phyloP scores from a whole-genome alignment of 176 grass and related monocot genomes.

The Carex scoparia region DNA sequence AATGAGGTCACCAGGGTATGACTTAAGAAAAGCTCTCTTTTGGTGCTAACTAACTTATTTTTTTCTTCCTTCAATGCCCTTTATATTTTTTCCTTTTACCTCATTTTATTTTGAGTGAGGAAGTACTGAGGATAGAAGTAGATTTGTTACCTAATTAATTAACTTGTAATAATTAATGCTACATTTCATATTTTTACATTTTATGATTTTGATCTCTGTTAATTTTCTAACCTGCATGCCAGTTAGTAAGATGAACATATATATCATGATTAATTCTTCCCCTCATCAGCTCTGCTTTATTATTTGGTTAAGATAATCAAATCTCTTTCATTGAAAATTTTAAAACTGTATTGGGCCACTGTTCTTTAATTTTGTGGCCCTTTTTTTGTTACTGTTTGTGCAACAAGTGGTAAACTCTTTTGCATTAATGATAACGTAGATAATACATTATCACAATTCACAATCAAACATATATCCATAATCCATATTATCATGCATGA shows the following conservation, averaged over 20 bases:
- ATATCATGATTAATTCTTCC: neutral
- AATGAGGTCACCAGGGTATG: neutral
- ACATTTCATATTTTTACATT: neutral
- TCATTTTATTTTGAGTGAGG: neutral
- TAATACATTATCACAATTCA: neutral
- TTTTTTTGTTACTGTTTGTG: neutral
- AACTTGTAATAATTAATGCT: conserved; percentile 17
- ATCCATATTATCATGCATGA: neutral
- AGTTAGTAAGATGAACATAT: conserved; percentile 5
- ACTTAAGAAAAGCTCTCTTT: neutral
- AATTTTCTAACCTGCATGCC: neutral
- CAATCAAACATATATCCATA: neutral
- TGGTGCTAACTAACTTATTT: neutral
- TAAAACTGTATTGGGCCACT: neutral
- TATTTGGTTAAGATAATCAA: neutral
- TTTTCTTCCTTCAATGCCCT: neutral
- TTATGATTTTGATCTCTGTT: neutral
- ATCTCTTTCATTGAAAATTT: neutral
- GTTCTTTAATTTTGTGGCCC: neutral
- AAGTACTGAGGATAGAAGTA: neutral
- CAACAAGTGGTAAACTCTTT: neutral
- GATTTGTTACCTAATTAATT: conserved; percentile 5
- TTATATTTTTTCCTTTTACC: neutral
- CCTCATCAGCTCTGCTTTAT: neutral
- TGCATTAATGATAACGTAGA: neutral